Percentiles rank a stretch among this genome's conserved stretches.
Evolutionary conservation across 305 asterid species (phyloP).

Genomic region (Nicotiana rustica): DNA sequence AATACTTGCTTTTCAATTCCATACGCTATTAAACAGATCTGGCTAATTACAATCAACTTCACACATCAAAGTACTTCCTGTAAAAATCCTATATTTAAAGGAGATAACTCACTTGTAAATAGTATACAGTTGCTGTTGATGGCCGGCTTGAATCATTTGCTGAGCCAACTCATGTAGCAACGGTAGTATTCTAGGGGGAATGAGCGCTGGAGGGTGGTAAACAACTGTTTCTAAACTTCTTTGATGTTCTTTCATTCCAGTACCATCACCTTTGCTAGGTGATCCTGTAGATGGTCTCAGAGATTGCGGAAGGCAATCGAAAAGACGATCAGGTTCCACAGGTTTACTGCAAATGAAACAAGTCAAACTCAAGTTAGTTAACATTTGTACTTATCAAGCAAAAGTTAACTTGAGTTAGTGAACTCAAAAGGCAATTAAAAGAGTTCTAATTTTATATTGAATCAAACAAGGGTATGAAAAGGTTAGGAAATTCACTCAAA

Average conservation of each 20-base stretch:
- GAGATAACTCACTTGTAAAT: conserved; percentile 64
- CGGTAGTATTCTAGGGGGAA: conserved; percentile 84
- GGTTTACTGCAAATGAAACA: conserved; percentile 74
- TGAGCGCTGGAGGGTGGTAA: conserved; percentile 72
- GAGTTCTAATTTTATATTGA: not conserved
- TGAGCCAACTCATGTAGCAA: conserved; percentile 67
- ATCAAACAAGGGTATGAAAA: not conserved
- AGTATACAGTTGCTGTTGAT: conserved; percentile 68
- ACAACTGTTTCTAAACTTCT: conserved; percentile 64
- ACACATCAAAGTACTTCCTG: not conserved
- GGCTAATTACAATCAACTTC: not conserved
- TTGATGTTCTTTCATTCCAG: conserved; percentile 58
- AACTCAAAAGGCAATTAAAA: not conserved
- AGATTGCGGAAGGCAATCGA: conserved; percentile 88
- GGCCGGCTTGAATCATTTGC: conserved; percentile 86
- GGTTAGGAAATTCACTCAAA: not conserved
- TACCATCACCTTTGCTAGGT: conserved; percentile 58
- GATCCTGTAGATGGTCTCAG: conserved; percentile 74
- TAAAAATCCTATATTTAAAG: not conserved
- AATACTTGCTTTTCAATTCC: not conserved
- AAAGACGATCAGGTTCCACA: conserved; percentile 89
- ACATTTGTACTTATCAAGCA: not conserved
- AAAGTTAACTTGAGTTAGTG: not conserved
- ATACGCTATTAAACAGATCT: not conserved
- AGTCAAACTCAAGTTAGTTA: conserved; percentile 1